phyloP scores from a whole-genome alignment of 1,139 yeast species.

The Debaryomyces singareniensis region DNA sequence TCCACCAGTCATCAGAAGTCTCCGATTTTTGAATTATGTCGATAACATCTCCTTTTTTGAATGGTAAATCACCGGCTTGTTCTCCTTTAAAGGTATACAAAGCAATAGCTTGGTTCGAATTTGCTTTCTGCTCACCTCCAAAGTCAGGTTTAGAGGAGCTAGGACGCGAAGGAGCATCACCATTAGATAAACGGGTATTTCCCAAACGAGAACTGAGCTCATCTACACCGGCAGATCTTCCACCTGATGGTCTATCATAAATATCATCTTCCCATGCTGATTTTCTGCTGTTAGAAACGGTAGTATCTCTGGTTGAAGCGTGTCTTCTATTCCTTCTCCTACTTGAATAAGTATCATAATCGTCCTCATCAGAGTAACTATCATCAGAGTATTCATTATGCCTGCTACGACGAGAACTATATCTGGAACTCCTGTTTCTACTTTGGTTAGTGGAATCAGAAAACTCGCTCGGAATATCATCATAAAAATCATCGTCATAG shows the following conservation, averaged over 20 bases:
- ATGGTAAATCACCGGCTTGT: constrained; percentile 84
- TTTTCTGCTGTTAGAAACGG: constrained; percentile 13
- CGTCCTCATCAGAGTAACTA: constrained; percentile 27
- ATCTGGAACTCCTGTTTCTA: constrained; percentile 17
- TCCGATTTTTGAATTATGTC: constrained; percentile 79
- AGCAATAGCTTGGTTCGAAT: constrained; percentile 80
- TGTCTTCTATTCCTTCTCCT: constrained; percentile 13
- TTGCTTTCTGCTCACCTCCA: constrained; percentile 35
- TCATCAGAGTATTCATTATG: constrained; percentile 40
- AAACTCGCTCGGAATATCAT: constrained; percentile 69
- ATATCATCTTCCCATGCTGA: constrained; percentile 82
- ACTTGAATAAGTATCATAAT: constrained; percentile 14
- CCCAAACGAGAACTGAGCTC: constrained; percentile 25
- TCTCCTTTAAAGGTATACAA: constrained; percentile 85
- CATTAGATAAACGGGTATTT: constrained; percentile 21
- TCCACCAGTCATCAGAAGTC: constrained; percentile 97
- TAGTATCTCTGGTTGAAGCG: constrained; percentile 13
- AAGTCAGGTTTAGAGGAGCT: constrained; percentile 48
- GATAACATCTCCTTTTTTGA: constrained; percentile 93
- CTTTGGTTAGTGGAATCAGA: constrained; percentile 40
- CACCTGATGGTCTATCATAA: constrained; percentile 42
- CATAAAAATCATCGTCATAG: constrained; percentile 52
- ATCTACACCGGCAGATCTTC: constrained; percentile 34
- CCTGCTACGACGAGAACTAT: constrained; percentile 26
- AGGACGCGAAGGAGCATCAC: constrained; percentile 32